Conservation (phyloP, 768 basidiomycete species). For the Panaeolus cyanescens region DNA sequence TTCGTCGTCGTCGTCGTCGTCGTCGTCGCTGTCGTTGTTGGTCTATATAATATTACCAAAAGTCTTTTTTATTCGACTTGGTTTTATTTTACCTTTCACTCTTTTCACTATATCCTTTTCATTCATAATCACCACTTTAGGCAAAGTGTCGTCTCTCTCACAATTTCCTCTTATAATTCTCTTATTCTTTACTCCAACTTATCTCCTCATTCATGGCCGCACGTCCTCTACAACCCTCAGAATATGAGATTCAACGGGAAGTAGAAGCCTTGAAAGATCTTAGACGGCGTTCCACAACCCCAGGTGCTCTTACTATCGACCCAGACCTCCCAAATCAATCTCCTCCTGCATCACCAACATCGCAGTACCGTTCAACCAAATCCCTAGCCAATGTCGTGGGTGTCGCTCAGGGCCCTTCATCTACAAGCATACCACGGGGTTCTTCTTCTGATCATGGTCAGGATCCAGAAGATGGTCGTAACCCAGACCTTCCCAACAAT, state of each 20-base stretch:
- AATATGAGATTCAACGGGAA: conserved; percentile 85
- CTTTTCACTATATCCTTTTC: not conserved
- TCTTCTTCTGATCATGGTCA: conserved; percentile 17
- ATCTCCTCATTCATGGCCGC: conserved; percentile 35
- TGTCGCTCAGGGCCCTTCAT: conserved; percentile 22
- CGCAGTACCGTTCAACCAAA: conserved; percentile 49
- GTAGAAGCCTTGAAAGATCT: conserved; percentile 86
- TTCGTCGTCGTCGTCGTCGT: conserved; percentile 7
- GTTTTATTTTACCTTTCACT: not conserved
- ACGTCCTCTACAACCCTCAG: conserved; percentile 69
- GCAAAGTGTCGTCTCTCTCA: not conserved
- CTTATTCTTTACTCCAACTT: conserved; percentile 9
- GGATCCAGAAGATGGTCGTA: conserved; percentile 18
- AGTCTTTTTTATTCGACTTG: not conserved
- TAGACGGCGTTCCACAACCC: conserved; percentile 79
- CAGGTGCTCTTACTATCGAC: conserved; percentile 83
- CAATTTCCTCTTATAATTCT: conserved; percentile 3
- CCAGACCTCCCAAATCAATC: conserved; percentile 86
- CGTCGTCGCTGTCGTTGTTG: not conserved
- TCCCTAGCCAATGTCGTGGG: conserved; percentile 15
- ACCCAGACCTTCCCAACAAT: conserved; percentile 33
- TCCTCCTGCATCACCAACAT: conserved; percentile 58
- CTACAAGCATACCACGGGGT: conserved; percentile 20
- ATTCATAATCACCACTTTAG: conserved; percentile 2
- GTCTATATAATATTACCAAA: not conserved